These are phyloP conservation scores for Ophiostoma tasmaniense DNA, from an alignment of 2,329 filamentous ascomycete genomes.

Conservation along the genomic window DNA sequence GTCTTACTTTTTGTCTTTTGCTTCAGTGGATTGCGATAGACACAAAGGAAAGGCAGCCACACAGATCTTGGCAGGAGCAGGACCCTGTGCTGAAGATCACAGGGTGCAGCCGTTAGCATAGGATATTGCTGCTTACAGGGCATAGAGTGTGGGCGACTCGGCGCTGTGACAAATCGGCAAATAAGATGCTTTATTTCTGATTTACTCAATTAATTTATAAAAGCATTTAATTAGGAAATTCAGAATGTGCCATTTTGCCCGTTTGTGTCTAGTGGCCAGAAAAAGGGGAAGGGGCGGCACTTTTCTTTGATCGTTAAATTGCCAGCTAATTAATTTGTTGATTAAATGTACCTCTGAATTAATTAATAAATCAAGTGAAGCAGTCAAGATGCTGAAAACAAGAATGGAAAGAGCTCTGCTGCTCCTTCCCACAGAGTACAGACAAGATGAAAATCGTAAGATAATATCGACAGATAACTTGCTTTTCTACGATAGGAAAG, in stretches of 20 bases:
- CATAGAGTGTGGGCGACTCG: too few relatives aligned
- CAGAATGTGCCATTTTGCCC: background rate
- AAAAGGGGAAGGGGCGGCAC: background rate
- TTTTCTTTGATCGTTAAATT: background rate
- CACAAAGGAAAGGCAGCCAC: too few relatives aligned
- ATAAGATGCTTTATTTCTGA: background rate
- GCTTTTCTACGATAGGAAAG: background rate
- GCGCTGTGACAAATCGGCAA: background rate
- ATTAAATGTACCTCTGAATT: background rate
- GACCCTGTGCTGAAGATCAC: background rate
- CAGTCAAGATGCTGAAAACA: background rate
- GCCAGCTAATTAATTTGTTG: background rate
- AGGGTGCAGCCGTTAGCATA: background rate
- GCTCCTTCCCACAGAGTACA: background rate
- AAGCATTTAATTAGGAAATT: background rate
- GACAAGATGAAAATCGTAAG: background rate
- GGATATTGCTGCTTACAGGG: too few relatives aligned
- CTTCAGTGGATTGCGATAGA: too few relatives aligned
- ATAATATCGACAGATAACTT: background rate
- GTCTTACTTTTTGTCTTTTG: too few relatives aligned
- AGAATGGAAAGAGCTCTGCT: background rate
- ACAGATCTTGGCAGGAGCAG: too few relatives aligned
- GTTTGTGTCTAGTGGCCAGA: background rate
- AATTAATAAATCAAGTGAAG: background rate
- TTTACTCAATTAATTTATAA: conserved; percentile 1